Evolutionary conservation across 1,139 yeast species (phyloP).

Genomic region (Lodderomyces oxycetoniae): DNA sequence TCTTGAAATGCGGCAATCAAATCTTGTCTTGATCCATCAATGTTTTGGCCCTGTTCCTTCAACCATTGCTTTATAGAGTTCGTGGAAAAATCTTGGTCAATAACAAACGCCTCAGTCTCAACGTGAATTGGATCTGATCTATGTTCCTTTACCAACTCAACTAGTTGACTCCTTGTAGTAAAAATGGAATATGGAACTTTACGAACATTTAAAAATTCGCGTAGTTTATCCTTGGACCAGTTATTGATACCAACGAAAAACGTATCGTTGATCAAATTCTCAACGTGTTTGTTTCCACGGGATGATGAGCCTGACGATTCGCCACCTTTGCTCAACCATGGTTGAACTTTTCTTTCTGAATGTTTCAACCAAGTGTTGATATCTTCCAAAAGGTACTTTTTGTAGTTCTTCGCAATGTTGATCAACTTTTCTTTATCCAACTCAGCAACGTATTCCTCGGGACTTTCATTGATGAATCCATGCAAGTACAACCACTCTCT

Average conservation of each 20-base stretch:
- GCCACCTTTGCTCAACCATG: slow-evolving; percentile 21
- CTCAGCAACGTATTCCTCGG: slow-evolving; percentile 19
- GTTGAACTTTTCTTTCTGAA: slow-evolving; percentile 23
- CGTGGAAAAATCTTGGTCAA: slow-evolving; percentile 20
- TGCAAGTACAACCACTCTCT: slow-evolving; percentile 28
- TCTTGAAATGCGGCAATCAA: slow-evolving; percentile 16
- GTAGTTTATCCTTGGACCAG: slow-evolving; percentile 48
- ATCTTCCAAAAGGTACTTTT: slow-evolving; percentile 40
- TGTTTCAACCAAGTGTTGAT: slow-evolving; percentile 32
- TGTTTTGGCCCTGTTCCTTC: slow-evolving; percentile 19
- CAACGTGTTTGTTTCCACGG: slow-evolving; percentile 3
- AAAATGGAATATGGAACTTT: slow-evolving; percentile 43
- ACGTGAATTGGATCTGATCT: slow-evolving; percentile 30
- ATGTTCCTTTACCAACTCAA: slow-evolving; percentile 43
- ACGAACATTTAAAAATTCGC: slow-evolving; percentile 49
- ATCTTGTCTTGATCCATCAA: slow-evolving; percentile 25
- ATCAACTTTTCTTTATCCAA: slow-evolving; percentile 18
- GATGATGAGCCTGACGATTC: not conserved
- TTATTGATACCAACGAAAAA: slow-evolving; percentile 41
- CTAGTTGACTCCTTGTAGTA: slow-evolving; percentile 43
- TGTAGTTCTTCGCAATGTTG: slow-evolving; percentile 17
- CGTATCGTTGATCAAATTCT: slow-evolving; percentile 38
- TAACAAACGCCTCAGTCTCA: slow-evolving; percentile 21
- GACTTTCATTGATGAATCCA: slow-evolving; percentile 24
- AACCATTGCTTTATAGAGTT: slow-evolving; percentile 24